phyloP scores from a whole-genome alignment of 345 rosid species.

The Citropsis articulata region DNA sequence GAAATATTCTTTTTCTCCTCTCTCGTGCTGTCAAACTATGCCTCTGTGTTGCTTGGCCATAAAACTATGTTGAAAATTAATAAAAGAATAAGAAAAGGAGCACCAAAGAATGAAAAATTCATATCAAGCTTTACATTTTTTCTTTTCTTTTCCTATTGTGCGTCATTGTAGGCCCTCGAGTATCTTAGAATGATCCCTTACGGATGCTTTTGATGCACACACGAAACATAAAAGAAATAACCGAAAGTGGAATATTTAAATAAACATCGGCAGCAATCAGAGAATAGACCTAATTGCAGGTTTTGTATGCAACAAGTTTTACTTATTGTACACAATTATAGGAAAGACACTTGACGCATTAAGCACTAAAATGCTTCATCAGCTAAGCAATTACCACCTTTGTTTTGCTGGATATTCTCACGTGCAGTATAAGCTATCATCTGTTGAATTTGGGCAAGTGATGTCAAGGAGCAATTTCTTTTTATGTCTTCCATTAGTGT shows the following conservation, averaged over 20 bases:
- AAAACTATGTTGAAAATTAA: background rate
- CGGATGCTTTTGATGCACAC: slow-evolving; percentile 12
- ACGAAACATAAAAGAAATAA: background rate
- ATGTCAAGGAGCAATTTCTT: slow-evolving; percentile 1
- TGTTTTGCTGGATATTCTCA: background rate
- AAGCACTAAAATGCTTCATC: slow-evolving; percentile 4
- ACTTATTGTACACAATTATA: background rate
- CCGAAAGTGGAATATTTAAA: slow-evolving; percentile 11
- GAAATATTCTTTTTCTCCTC: slow-evolving; percentile 11
- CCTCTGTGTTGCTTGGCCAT: background rate
- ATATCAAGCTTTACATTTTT: background rate
- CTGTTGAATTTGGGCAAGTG: slow-evolving; percentile 16
- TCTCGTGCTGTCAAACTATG: slow-evolving; percentile 9
- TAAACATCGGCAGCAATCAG: background rate
- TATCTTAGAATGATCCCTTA: slow-evolving; percentile 11
- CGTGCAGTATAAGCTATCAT: slow-evolving; percentile 5
- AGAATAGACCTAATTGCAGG: background rate
- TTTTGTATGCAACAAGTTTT: slow-evolving; percentile 13
- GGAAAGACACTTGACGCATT: background rate
- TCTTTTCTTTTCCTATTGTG: background rate
- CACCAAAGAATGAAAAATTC: background rate
- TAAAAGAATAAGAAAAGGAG: background rate
- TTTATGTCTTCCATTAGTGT: background rate
- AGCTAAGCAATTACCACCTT: background rate
- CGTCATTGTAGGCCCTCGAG: slow-evolving; percentile 18